Base-by-base conservation (phyloP, 805 yeast species). In the Groenewaldozyma tartarivorans region DNA sequence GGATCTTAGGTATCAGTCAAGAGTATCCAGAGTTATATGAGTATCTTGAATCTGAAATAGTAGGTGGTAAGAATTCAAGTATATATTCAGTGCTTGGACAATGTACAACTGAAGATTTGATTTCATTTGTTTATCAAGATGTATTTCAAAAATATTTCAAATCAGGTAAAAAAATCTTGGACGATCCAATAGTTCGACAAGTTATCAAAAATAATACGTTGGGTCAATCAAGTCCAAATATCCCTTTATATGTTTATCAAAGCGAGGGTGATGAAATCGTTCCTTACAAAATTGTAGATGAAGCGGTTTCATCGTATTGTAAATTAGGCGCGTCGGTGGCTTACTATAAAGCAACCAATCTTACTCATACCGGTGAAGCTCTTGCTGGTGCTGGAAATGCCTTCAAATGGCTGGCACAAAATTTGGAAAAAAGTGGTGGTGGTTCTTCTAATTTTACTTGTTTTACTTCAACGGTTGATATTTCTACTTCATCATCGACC, bases 191-290 rank as follows among this genome's bases (percentile, higher is more conserved):
- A 20, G 35, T 47, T 18, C 38, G 27, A 16, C 35, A 42, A 32
- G 33, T 43, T 33, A 39, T 46, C 20, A 38, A 41, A 30, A 48
- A 47, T 5, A 46, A 48, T 18, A 40, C 52, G 20, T 30, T 43
- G 40, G 50, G 47, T 11, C 46, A 34, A 6, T 13, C 47, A 11
- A 35, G 39, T 5, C 56, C 56, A 3, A 39, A 27, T 11, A 26
- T 42, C 19, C 57, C 55, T 2, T 22, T 52, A 40, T 45, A 36
- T 30, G 45, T 53, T n/a, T 52, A 49, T 41, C 50, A 53, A 31
- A 52, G 55, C 18, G 41, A 37, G 11, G 22, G 35, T 18, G 57
- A 53, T 35, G 51, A 49, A 34, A 41, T 52, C 21, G 51, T 41
- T 20, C 49, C 48, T n/a, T 27, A 41, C 33, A 35, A 18, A 3